These are phyloP conservation scores for Scedosporium minutisporum DNA, from an alignment of 2,329 filamentous ascomycete genomes.

Conservation along the genomic window DNA sequence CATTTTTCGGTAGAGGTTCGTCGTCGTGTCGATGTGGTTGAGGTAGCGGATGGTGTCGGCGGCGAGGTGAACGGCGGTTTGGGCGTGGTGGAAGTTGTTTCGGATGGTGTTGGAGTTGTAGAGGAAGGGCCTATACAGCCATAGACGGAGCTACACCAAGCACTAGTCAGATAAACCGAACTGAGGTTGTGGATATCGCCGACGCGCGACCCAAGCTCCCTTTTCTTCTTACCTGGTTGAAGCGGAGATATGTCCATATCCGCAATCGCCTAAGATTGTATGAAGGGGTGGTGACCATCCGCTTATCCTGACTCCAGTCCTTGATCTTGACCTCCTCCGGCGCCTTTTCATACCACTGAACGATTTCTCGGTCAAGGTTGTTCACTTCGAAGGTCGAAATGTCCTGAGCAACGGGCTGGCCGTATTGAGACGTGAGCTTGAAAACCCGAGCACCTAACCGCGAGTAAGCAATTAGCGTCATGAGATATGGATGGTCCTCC, in stretches of 20 bases:
- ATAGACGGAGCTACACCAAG: slow-evolving; percentile 56
- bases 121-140: slow-evolving; percentile 78
- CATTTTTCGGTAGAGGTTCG: slow-evolving; percentile 59
- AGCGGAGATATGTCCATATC: slow-evolving; percentile 74
- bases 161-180: background rate
- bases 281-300: slow-evolving; percentile 43
- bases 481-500: slow-evolving; percentile 59
- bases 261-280: slow-evolving; percentile 65
- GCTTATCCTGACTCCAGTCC: slow-evolving; percentile 47
- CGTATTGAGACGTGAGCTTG: slow-evolving; percentile 65
- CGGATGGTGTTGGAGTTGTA: slow-evolving; percentile 78
- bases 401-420: slow-evolving; percentile 49
- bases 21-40: slow-evolving; percentile 60
- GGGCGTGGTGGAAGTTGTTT: slow-evolving; percentile 62
- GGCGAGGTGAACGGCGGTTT: slow-evolving; percentile 63
- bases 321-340: slow-evolving; percentile 49
- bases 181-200: background rate
- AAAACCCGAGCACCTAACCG: slow-evolving; percentile 79
- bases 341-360: slow-evolving; percentile 77
- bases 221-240: slow-evolving; percentile 54
- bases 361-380: slow-evolving; percentile 70
- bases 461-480: slow-evolving; percentile 77
- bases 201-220: too few relatives aligned
- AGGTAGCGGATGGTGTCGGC: slow-evolving; percentile 69
- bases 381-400: slow-evolving; percentile 67